Base-by-base conservation (phyloP, 2,329 filamentous ascomycete genomes). In the Fusarium goolgardi region DNA sequence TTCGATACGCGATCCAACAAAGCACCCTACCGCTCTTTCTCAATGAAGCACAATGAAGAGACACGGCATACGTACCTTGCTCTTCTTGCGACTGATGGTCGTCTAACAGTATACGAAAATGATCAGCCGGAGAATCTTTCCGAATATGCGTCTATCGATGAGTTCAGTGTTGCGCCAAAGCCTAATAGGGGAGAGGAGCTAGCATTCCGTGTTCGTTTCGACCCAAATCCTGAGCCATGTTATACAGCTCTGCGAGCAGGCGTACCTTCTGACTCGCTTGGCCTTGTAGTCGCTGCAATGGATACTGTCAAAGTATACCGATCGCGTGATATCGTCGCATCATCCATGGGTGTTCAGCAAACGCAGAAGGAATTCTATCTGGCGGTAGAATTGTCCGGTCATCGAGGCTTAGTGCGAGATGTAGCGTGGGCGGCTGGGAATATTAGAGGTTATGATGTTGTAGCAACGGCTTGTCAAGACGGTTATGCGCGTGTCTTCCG, bases 401-500 rank as follows among this genome's bases (percentile, higher is more conserved):
- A 97, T 72, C 85, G 87, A 10, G 89, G 90, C 1, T 84, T 98
- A 39, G 91, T 97, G 9, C 86, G 95, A 47, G 94, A 97, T 76
- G 87, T 97, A 2, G 90, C 93, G 3, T 99, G 96, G 96, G 93
- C 95, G 1, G 91, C 94, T 47, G 95, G 94, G 15, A 96, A 94
- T 69, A 93, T 96, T 73, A 84, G 94, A 39, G 95, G 95, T 2
- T 95, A 93, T 77, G 96, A 99, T 77, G 86, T 95, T 59, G 86
- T 98, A 71, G 96, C 95, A 5, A 96, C 94, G 8, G 95, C 94
- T 4, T 96, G 93, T 76, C 96, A 96, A 78, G 96, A 99, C 76
- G 95, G 96, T 5, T 90, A 89, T 71, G 89, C 97, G 40, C 87
- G 95, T 40, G 91, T 99, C n/a, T 97, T 96, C 75, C 89, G 95